Percentiles rank a stretch among this genome's conserved stretches.
phyloP scores from a whole-genome alignment of 1,139 yeast species.

The Candida sanyaensis region DNA sequence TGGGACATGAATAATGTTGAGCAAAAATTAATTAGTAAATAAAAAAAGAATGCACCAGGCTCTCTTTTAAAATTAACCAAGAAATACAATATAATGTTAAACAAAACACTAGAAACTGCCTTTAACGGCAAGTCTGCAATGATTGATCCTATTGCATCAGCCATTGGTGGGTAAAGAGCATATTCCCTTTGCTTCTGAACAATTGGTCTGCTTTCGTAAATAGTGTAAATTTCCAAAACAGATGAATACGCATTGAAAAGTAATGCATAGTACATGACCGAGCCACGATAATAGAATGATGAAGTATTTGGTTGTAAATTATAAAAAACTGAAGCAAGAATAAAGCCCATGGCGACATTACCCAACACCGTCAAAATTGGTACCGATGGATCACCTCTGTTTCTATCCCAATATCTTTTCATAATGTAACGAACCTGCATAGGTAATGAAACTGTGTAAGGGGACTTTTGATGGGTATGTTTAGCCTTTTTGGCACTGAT shows the following conservation, averaged over 20 bases:
- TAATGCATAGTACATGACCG: conserved; percentile 57
- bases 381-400: conserved; percentile 66
- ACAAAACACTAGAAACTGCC: conserved; percentile 37
- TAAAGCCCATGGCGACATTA: conserved; percentile 71
- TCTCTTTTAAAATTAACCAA: conserved; percentile 55
- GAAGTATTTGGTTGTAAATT: conserved; percentile 46
- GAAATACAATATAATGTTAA: conserved; percentile 56
- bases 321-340: conserved; percentile 69
- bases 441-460: conserved; percentile 64
- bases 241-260: conserved; percentile 59
- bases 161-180: conserved; percentile 66
- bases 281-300: conserved; percentile 60
- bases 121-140: conserved; percentile 62
- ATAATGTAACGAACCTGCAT: conserved; percentile 67
- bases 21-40: conserved; percentile 45
- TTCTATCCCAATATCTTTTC: conserved; percentile 63
- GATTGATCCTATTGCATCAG: conserved; percentile 63
- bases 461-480: conserved; percentile 51
- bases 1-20: conserved; percentile 56
- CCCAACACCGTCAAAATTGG: conserved; percentile 60
- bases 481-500: conserved; percentile 62
- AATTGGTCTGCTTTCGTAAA: conserved; percentile 60
- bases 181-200: conserved; percentile 62
- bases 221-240: conserved; percentile 56
- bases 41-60: conserved; percentile 63